Conservation (phyloP, 805 yeast species). For the Spathaspora boniae region DNA sequence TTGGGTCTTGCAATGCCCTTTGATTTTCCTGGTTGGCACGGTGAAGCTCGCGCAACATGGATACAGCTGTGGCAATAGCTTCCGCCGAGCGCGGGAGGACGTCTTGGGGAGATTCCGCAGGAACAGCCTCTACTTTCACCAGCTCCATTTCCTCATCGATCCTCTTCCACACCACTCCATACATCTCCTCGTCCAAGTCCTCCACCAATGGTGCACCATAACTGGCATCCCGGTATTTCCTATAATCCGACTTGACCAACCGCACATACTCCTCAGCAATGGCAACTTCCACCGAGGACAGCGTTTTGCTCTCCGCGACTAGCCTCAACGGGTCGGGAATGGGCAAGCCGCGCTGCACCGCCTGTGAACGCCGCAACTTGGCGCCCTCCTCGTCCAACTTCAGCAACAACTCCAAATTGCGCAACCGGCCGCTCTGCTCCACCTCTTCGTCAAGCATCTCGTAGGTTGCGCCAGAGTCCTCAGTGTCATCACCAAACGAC, state of each 20-base stretch:
- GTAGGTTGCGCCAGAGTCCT: slow-evolving; percentile 14
- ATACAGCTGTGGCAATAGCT: too few relatives aligned
- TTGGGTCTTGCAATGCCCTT: too few relatives aligned
- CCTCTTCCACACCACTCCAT: slow-evolving; percentile 15
- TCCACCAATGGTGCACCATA: slow-evolving; percentile 17
- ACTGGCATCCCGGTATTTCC: slow-evolving; percentile 22
- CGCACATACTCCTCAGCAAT: slow-evolving; percentile 29
- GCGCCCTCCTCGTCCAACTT: slow-evolving; percentile 26
- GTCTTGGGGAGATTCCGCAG: too few relatives aligned
- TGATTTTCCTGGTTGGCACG: too few relatives aligned
- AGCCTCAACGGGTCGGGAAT: slow-evolving; percentile 33
- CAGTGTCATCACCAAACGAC: slow-evolving; percentile 21
- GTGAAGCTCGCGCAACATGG: too few relatives aligned
- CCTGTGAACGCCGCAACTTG: slow-evolving; percentile 42
- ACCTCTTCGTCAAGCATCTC: slow-evolving; percentile 25
- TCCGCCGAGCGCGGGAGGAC: too few relatives aligned
- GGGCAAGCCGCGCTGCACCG: slow-evolving; percentile 41
- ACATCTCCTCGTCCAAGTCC: slow-evolving; percentile 29
- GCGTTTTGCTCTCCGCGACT: not conserved
- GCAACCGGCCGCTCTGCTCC: too few relatives aligned
- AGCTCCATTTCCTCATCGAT: slow-evolving; percentile 12
- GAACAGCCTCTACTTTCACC: too few relatives aligned
- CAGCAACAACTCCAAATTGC: slow-evolving; percentile 20
- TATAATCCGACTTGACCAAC: slow-evolving; percentile 42
- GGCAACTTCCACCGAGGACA: slow-evolving; percentile 12